These are phyloP conservation scores for Hypomontagnella monticulosa DNA, from an alignment of 495 filamentous ascomycete species.

Conservation along the genomic window DNA sequence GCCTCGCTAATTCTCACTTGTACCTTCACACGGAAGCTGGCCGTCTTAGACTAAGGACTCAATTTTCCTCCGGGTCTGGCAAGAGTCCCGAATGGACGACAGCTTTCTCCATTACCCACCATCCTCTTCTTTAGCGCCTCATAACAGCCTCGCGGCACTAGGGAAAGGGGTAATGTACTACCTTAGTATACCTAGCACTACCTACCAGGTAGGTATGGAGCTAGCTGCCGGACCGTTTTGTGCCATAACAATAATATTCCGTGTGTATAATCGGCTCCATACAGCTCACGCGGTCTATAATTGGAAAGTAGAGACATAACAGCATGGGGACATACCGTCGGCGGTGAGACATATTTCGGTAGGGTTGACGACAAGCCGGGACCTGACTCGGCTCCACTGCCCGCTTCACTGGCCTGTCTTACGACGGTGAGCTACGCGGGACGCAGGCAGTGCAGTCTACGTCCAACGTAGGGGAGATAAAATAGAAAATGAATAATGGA, in stretches of 20 bases:
- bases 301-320: conserved; percentile 20
- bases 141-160: conserved; percentile 37
- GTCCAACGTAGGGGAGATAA: background rate
- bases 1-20: conserved; percentile 26
- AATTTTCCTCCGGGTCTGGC: conserved; percentile 41
- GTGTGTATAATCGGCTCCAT: conserved; percentile 16
- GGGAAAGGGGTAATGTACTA: conserved; percentile 10
- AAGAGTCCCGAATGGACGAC: conserved; percentile 43
- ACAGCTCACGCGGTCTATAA: conserved; percentile 18
- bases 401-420: conserved; percentile 18
- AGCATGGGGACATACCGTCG: conserved; percentile 20
- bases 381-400: conserved; percentile 32
- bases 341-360: conserved; percentile 37
- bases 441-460: background rate
- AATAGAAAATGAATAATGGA: background rate
- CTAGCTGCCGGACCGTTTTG: conserved; percentile 33
- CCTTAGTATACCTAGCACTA: background rate
- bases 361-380: conserved; percentile 32
- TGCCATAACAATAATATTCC: conserved; percentile 36
- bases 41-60: conserved; percentile 26
- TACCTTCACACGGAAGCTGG: conserved; percentile 31
- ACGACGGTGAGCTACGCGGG: background rate
- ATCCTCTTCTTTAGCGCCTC: conserved; percentile 39
- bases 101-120: conserved; percentile 30
- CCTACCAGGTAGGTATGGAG: conserved; percentile 19